These are phyloP conservation scores for Canna indica DNA, from an alignment of 176 grass and related monocot genomes.

Conservation along the genomic window DNA sequence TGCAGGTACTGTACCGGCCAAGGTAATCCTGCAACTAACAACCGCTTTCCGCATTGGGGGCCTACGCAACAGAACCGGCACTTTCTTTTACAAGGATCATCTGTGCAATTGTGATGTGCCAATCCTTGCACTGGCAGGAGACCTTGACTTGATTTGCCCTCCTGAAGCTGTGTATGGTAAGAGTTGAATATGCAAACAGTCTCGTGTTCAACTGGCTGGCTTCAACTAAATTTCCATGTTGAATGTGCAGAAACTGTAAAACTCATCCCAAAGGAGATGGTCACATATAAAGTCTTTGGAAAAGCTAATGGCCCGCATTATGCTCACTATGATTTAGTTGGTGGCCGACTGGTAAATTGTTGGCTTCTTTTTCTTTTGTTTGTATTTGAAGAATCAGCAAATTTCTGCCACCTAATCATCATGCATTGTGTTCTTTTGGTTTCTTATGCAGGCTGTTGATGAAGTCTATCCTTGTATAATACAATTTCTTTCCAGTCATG, in stretches of 20 bases:
- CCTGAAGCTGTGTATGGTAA: slow-evolving; percentile 86
- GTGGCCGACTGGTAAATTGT: slow-evolving; percentile 55
- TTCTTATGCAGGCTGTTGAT: slow-evolving; percentile 56
- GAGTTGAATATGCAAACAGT: neutral
- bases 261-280: slow-evolving; percentile 53
- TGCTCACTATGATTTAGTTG: slow-evolving; percentile 94
- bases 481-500: slow-evolving; percentile 81
- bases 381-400: neutral
- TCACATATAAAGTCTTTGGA: slow-evolving; percentile 75
- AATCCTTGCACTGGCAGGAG: slow-evolving; percentile 80
- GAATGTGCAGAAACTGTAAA: slow-evolving; percentile 77
- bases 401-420: neutral
- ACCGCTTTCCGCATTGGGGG: slow-evolving; percentile 80
- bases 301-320: slow-evolving; percentile 63
- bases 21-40: slow-evolving; percentile 74
- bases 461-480: slow-evolving; percentile 92
- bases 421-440: slow-evolving; percentile 1
- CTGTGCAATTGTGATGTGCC: slow-evolving; percentile 54
- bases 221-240: slow-evolving; percentile 11
- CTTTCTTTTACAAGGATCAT: slow-evolving; percentile 72
- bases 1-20: slow-evolving; percentile 82
- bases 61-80: slow-evolving; percentile 46
- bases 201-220: neutral
- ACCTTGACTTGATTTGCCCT: slow-evolving; percentile 78
- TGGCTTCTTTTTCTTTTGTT: neutral